Evolutionary conservation across 2,329 filamentous ascomycete genomes (phyloP).

Genomic region (Pseudogymnoascus sp.): DNA sequence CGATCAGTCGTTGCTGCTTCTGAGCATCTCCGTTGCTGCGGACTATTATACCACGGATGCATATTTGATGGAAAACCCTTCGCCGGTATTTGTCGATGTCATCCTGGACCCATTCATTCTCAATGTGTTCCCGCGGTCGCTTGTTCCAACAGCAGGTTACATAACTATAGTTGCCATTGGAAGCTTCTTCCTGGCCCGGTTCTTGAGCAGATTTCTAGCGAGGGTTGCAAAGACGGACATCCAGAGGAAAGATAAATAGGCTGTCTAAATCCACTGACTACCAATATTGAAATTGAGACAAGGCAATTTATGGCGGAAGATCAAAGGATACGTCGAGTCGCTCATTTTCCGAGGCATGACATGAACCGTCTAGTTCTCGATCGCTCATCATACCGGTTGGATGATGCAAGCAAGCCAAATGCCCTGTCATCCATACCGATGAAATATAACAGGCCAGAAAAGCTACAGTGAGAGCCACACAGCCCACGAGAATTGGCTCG

Average conservation of each 20-base stretch:
- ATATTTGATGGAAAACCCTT: conserved; percentile 65
- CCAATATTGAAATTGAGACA: not conserved
- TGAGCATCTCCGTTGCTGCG: conserved; percentile 67
- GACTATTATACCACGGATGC: conserved; percentile 75
- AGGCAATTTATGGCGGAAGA: not conserved
- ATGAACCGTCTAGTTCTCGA: too few species aligned
- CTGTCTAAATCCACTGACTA: not conserved
- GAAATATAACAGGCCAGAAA: not conserved
- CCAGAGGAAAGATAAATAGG: conserved; percentile 1
- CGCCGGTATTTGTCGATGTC: conserved; percentile 67
- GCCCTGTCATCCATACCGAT: not conserved
- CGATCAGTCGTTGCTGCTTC: conserved; percentile 26
- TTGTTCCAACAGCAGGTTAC: conserved; percentile 64
- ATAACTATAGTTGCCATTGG: conserved; percentile 49
- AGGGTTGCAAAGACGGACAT: conserved; percentile 9
- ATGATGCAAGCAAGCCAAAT: too few species aligned
- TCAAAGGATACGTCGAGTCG: not conserved
- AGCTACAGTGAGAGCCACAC: not conserved
- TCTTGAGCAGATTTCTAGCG: conserved; percentile 20
- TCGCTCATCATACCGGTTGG: not conserved
- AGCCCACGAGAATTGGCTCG: not conserved
- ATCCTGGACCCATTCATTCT: conserved; percentile 80
- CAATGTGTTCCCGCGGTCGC: conserved; percentile 70
- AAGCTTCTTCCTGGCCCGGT: conserved; percentile 24
- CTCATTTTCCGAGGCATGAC: not conserved